Conservation (phyloP, 192 early-diverging fungal genomes). For the Coemansia asiatica region DNA sequence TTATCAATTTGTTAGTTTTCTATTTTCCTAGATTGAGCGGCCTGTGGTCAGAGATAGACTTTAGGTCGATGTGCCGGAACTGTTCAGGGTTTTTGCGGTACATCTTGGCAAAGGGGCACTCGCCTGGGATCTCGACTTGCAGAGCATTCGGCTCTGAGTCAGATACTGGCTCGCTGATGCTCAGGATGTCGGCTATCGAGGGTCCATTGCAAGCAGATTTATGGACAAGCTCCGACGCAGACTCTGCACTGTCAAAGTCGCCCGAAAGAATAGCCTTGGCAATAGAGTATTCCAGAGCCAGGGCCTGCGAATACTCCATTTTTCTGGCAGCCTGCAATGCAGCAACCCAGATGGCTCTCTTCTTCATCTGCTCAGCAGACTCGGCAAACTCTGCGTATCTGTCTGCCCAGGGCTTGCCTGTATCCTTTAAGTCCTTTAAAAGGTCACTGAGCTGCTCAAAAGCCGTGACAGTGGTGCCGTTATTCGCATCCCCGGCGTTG, state of each 20-base stretch:
- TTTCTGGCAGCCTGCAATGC: conserved; percentile 20
- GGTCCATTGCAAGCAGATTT: neutral
- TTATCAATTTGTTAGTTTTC: neutral
- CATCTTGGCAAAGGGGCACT: conserved; percentile 53
- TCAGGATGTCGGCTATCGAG: conserved; percentile 1
- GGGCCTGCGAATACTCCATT: conserved; percentile 27
- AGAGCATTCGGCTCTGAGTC: neutral
- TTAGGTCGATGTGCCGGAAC: conserved; percentile 39
- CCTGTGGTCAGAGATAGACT: conserved; percentile 26
- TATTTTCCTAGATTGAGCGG: conserved; percentile 16
- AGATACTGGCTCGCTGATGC: neutral
- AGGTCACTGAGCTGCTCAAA: conserved; percentile 7
- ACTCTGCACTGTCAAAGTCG: neutral
- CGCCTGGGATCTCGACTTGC: conserved; percentile 20
- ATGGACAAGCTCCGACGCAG: neutral
- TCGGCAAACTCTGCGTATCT: conserved; percentile 12
- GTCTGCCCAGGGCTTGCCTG: conserved; percentile 28
- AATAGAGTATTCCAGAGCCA: conserved; percentile 24
- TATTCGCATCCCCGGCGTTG: neutral
- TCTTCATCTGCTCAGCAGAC: neutral
- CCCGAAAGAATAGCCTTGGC: neutral
- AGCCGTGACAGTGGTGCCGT: neutral
- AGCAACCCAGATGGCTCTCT: conserved; percentile 23
- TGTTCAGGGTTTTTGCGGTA: conserved; percentile 45
- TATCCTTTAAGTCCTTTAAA: neutral